Percentiles rank a stretch among this genome's conserved stretches.
phyloP scores from a whole-genome alignment of 768 basidiomycete genomes.

The Boletus patriciae region DNA sequence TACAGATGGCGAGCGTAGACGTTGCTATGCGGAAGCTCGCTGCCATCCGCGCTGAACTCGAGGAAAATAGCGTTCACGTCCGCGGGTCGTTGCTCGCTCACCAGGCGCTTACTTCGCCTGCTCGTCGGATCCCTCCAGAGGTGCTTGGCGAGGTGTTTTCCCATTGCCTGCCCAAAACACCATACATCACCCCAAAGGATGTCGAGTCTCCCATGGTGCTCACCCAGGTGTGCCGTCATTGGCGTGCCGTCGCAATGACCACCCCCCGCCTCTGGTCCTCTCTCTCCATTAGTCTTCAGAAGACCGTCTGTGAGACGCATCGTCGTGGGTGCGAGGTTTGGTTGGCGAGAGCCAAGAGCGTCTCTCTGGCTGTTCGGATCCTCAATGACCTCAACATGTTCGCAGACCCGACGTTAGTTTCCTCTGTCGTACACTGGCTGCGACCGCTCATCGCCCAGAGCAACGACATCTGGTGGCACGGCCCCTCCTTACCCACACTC shows the following conservation, averaged over 20 bases:
- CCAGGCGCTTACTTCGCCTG: conserved; percentile 22
- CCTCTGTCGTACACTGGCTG: conserved; percentile 22
- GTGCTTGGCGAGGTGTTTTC: conserved; percentile 33
- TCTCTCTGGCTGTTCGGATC: conserved; percentile 27
- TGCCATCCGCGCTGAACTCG: conserved; percentile 18
- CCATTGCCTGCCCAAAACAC: conserved; percentile 25
- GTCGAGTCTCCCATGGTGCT: conserved; percentile 28
- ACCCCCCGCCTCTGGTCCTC: conserved; percentile 36
- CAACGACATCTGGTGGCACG: conserved; percentile 35
- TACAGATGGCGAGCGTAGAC: conserved; percentile 21
- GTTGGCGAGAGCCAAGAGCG: conserved; percentile 30
- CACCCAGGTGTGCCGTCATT: conserved; percentile 29
- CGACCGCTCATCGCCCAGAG: conserved; percentile 23
- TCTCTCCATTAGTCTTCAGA: conserved; percentile 23
- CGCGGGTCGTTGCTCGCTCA: conserved; percentile 25
- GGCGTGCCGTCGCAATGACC: conserved; percentile 32
- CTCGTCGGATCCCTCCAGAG: conserved; percentile 29
- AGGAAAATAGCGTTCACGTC: conserved; percentile 16
- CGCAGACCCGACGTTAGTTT: conserved; percentile 1
- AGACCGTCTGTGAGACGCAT: conserved; percentile 1
- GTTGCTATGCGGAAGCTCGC: conserved; percentile 20
- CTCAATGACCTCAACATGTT: conserved; percentile 24
- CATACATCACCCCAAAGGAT: conserved; percentile 25
- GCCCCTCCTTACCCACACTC: conserved; percentile 23
- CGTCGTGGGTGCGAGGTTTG: conserved; percentile 26